Evolutionary conservation across 257 asterid genomes (phyloP).

Genomic region (Anisodus tanguticus): DNA sequence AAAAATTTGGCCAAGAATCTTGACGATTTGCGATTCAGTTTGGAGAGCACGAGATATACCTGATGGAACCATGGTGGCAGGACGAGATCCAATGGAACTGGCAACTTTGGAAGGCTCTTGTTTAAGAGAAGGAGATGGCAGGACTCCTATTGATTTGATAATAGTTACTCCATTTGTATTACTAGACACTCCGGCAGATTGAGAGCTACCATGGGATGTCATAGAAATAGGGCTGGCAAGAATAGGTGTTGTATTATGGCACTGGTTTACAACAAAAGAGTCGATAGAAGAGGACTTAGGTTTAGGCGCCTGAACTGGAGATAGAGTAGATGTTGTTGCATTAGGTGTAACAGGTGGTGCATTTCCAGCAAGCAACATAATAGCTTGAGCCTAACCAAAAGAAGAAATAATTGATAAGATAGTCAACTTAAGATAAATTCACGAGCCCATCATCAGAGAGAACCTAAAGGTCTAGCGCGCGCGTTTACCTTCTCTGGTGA

Average conservation of each 20-base stretch:
- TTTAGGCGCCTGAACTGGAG: slow-evolving; percentile 53
- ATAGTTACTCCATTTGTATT: slow-evolving; percentile 34
- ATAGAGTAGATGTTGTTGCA: slow-evolving; percentile 39
- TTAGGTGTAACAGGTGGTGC: slow-evolving; percentile 51
- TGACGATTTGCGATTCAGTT: neutral
- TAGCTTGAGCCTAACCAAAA: slow-evolving; percentile 81
- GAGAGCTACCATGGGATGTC: slow-evolving; percentile 43
- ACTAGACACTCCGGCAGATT: slow-evolving; percentile 40
- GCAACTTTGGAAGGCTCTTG: slow-evolving; percentile 50
- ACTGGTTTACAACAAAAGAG: slow-evolving; percentile 46
- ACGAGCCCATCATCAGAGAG: neutral
- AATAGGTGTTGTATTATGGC: slow-evolving; percentile 42
- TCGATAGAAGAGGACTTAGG: slow-evolving; percentile 51
- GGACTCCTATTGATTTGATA: slow-evolving; percentile 43
- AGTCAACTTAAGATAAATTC: neutral
- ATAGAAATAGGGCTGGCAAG: slow-evolving; percentile 48
- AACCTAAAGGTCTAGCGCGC: slow-evolving; percentile 5
- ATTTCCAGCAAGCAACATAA: slow-evolving; percentile 90
- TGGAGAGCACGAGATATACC: slow-evolving; percentile 45
- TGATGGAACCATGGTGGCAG: slow-evolving; percentile 49
- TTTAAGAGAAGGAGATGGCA: slow-evolving; percentile 40
- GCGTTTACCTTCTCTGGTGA: slow-evolving; percentile 81
- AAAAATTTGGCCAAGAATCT: neutral
- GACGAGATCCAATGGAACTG: slow-evolving; percentile 45
- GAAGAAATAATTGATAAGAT: neutral